Percentiles rank a stretch among this genome's conserved stretches.
These are phyloP conservation scores for Arthrobotrys sinensis DNA, from an alignment of 2,329 filamentous ascomycete genomes.

Conservation along the genomic window DNA sequence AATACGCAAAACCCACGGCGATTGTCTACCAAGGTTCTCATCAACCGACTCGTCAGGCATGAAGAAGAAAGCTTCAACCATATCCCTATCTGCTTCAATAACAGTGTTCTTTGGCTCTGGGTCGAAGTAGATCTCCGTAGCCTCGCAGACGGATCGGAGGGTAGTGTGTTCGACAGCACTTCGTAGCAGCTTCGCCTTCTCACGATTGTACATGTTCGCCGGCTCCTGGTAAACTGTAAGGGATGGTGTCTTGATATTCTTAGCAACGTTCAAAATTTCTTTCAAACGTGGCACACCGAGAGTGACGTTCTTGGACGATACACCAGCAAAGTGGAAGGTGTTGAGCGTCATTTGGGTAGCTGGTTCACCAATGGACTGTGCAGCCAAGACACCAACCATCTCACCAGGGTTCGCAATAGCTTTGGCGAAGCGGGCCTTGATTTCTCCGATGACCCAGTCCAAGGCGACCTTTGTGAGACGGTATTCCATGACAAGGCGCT, in stretches of 20 bases:
- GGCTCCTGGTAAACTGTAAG: constrained; percentile 91
- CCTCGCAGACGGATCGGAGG: constrained; percentile 88
- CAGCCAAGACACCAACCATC: constrained; percentile 98
- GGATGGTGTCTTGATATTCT: constrained; percentile 97
- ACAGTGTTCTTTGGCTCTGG: constrained; percentile 88
- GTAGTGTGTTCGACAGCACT: constrained; percentile 95
- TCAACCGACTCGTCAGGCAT: constrained; percentile 85
- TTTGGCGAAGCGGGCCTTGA: constrained; percentile 89
- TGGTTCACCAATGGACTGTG: constrained; percentile 98
- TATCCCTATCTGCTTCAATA: constrained; percentile 89
- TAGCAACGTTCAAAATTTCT: constrained; percentile 98
- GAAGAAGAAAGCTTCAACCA: constrained; percentile 97
- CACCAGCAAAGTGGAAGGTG: constrained; percentile 99
- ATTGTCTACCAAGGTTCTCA: constrained; percentile 77
- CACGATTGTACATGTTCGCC: constrained; percentile 76
- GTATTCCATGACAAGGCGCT: constrained; percentile 88
- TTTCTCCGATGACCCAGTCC: constrained; percentile 89
- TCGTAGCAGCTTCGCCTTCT: constrained; percentile 86
- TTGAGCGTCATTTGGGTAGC: constrained; percentile 99
- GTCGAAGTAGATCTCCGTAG: constrained; percentile 98
- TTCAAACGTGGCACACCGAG: constrained; percentile 98
- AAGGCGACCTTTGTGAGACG: constrained; percentile 92
- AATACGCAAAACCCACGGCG: constrained; percentile 94
- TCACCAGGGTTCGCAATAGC: constrained; percentile 92
- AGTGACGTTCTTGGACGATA: constrained; percentile 99